Evolutionary conservation across 768 basidiomycete species (phyloP), one percentile per base, ranked within the genome.

Genomic region (Tephrocybe rancida): DNA sequence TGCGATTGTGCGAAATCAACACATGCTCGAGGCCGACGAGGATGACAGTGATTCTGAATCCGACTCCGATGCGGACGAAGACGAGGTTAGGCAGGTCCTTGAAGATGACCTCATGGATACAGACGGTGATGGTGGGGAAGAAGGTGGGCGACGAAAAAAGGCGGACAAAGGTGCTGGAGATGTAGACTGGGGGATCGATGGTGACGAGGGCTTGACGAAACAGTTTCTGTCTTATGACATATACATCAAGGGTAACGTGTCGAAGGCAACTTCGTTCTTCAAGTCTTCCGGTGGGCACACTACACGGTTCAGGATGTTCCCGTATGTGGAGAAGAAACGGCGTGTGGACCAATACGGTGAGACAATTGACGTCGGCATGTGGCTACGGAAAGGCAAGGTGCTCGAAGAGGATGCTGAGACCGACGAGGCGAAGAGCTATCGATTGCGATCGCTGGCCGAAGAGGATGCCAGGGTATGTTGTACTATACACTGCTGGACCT

Each of bases 311-410:
- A 81, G 96, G 58, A 98, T 98, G 95, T 98, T 98, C 73, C 97
- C 97, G 0, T 95, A 93, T 59, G 85, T 96, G 25, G 96, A 98
- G 72, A 88, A 92, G 71, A 92, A 89, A 65, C 77, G 93, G 59
- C 81, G 90, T 59, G 91, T 98, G 19, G 97, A 99, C 65, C 92
- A 91, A 60, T 99, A 92, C 66, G 97, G 97, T 8, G 97, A 99
- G 75, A 89, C 86, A 9, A 77, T 98, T 47, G 97, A 98, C 68
- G 89, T 98, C 5, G 94, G 90, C 3, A 89, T 93, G 83, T 99
- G 97, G 97, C 68, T 98, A 54, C 79, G 93, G 56, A 92, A 92
- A 64, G 92, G 95, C 0, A 91, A 90, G 71, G 86, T 90, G 38
- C 82, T 97, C 43, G 95, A 96, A 70, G 90, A 96, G 61, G 90